Evolutionary conservation across 2,329 filamentous ascomycete genomes (phyloP), one percentile per base, ranked within the genome.

Genomic region (Botrytis galanthina): DNA sequence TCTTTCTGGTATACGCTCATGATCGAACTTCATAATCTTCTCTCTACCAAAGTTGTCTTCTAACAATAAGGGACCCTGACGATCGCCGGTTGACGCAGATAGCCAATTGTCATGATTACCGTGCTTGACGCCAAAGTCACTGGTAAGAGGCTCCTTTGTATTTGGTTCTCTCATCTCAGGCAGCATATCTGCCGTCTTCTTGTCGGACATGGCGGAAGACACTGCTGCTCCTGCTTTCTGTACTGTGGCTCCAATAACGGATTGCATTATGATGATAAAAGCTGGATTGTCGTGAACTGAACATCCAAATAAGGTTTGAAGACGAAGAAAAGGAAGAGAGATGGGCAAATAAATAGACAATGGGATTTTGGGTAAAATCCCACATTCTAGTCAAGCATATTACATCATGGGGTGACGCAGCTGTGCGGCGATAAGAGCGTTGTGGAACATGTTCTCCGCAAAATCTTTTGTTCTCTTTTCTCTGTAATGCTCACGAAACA

Each of bases 71-170:
- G 93, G 92, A 0, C 93, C 93, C 2, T 86, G 89, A 72, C 89
- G 84, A 64, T 92, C 86, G 4, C 89, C 85, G 51, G 84, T 89
- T 39, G 84, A 87, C 8, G 91, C 86, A 70, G 88, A 89, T 71
- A 97, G 84, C 93, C 93, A 96, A 80, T 94, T 87, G 79, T 97
- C 94, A 1, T 91, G 91, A 78, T 91, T 91, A 60, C 85, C 84
- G 78, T 94, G 87, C 82, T 91, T 93, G 42, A 91, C 89, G 35
- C 94, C 94, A 83, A 87, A 93, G 79, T 97, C 93, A 67, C 91
- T 91, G 0, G 93, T 95, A 76, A 94, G 88, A 57, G 87, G 86
- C 46, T 86, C 84, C 54, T 88, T 86, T 68, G 87, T 82, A 62
- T 87, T 83, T 2, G 89, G 85, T 79, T 93, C 86, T 72, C 89